A percentile compares a stretch with the other conserved stretches of the same genome.
phyloP scores from a whole-genome alignment of 2,329 filamentous ascomycete genomes.

The Escovopsis sp. region DNA sequence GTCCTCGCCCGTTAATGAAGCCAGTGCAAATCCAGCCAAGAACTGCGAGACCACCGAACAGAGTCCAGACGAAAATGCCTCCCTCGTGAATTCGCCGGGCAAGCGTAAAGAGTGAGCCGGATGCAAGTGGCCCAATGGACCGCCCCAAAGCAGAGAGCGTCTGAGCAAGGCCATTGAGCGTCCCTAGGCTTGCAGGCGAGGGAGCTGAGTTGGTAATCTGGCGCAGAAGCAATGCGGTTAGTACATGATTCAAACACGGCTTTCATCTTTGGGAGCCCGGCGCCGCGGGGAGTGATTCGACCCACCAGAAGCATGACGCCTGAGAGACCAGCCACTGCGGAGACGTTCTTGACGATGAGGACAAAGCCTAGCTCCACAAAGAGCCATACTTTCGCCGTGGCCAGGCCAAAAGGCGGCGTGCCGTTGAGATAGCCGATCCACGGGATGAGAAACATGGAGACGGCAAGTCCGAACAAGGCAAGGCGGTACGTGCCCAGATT shows the following conservation, averaged over 20 bases:
- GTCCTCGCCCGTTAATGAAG: slow-evolving; percentile 50
- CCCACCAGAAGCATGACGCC: slow-evolving; percentile 75
- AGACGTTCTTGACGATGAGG: slow-evolving; percentile 78
- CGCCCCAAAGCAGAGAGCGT: slow-evolving; percentile 83
- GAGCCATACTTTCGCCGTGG: slow-evolving; percentile 52
- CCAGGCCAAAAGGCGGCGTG: slow-evolving; percentile 39
- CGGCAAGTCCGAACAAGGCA: slow-evolving; percentile 62
- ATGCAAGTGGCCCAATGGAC: slow-evolving; percentile 76
- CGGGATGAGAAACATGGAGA: slow-evolving; percentile 78
- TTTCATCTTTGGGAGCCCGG: not conserved
- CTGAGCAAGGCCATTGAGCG: slow-evolving; percentile 85
- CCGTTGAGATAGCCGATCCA: slow-evolving; percentile 68
- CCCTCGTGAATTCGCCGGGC: slow-evolving; percentile 63
- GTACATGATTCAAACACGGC: no score
- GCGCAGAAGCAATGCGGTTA: no score
- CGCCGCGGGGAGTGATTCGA: slow-evolving; percentile 4
- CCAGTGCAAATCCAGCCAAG: slow-evolving; percentile 69
- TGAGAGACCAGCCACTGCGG: slow-evolving; percentile 76
- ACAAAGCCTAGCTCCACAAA: slow-evolving; percentile 70
- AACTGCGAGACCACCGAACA: slow-evolving; percentile 74
- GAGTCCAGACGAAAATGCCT: slow-evolving; percentile 69
- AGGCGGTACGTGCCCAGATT: slow-evolving; percentile 75
- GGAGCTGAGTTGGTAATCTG: slow-evolving; percentile 90
- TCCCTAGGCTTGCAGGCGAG: slow-evolving; percentile 71
- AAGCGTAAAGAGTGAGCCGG: slow-evolving; percentile 72